These are phyloP conservation scores for Nitzschia putrida DNA, from an alignment of 108 stramenopile species.

Conservation along the genomic window DNA sequence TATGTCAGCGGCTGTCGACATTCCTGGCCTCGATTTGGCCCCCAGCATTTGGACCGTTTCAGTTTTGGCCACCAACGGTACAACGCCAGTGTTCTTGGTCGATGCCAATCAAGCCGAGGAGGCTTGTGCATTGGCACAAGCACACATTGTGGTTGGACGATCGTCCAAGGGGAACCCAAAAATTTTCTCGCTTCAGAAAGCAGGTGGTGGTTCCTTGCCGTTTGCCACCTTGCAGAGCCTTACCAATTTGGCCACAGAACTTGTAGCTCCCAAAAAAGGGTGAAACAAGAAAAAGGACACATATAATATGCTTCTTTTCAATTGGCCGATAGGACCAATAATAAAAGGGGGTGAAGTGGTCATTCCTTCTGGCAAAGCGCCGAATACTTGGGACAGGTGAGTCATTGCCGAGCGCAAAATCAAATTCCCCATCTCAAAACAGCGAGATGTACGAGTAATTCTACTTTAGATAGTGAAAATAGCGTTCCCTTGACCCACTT, in stretches of 20 bases:
- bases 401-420: too few relatives aligned
- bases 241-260: conserved; percentile 24
- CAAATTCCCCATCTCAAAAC: too few relatives aligned
- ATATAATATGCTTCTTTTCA: too few relatives aligned
- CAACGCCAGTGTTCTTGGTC: conserved; percentile 47
- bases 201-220: conserved; percentile 38
- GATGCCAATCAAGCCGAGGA: conserved; percentile 76
- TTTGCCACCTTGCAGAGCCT: conserved; percentile 35
- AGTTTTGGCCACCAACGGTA: conserved; percentile 28
- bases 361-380: too few relatives aligned
- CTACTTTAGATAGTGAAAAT: too few relatives aligned
- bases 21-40: conserved; percentile 48
- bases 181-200: conserved; percentile 58
- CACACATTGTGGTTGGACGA: conserved; percentile 60
- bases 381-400: too few relatives aligned
- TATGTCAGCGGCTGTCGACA: conserved; percentile 44
- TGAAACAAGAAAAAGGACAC: too few relatives aligned
- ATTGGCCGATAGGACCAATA: too few relatives aligned
- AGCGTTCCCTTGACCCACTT: too few relatives aligned
- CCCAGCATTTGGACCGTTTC: conserved; percentile 64
- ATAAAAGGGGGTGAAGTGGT: too few relatives aligned
- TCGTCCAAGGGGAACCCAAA: conserved; percentile 8
- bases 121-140: conserved; percentile 55
- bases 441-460: too few relatives aligned
- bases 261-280: too few relatives aligned